Conservation (phyloP, 2,329 filamentous ascomycete genomes). For the Fusarium paranaense region DNA sequence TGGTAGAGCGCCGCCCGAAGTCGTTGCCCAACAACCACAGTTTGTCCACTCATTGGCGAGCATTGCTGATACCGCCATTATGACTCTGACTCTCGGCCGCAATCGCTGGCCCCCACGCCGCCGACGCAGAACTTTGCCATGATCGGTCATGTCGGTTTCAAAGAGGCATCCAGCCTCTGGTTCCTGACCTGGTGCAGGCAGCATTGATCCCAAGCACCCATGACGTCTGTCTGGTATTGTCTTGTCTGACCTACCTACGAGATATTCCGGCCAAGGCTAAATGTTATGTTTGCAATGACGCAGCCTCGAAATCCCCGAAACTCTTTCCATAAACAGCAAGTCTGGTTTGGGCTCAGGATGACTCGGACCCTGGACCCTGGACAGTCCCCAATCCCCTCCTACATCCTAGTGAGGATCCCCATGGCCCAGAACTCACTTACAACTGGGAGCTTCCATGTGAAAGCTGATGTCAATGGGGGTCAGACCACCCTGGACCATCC, state of each 20-base stretch:
- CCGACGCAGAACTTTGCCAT: constrained; percentile 24
- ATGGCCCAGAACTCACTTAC: constrained; percentile 24
- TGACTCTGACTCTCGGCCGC: constrained; percentile 41
- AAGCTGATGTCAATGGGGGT: constrained; percentile 14
- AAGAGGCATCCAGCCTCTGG: constrained; percentile 21
- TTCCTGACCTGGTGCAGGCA: constrained; percentile 17
- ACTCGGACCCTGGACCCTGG: constrained; percentile 24
- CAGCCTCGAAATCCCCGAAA: constrained; percentile 29
- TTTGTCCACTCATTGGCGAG: constrained; percentile 38
- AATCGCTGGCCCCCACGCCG: constrained; percentile 37
- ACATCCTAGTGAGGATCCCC: constrained; percentile 28
- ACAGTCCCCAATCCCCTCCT: constrained; percentile 22
- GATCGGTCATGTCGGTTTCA: constrained; percentile 28
- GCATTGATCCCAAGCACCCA: constrained; percentile 20
- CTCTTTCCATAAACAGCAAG: constrained; percentile 24
- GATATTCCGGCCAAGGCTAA: constrained; percentile 14
- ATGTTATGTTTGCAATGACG: constrained; percentile 22
- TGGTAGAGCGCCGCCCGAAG: constrained; percentile 31
- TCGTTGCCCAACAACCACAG: constrained; percentile 37
- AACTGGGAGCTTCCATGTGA: constrained; percentile 22
- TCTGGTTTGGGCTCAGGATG: constrained; percentile 16
- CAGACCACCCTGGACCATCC: constrained; percentile 18
- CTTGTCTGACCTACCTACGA: constrained; percentile 15
- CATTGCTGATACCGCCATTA: constrained; percentile 41
- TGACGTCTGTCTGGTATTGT: constrained; percentile 16